These are phyloP conservation scores for Ogataea pignaliae DNA, from an alignment of 805 yeast genomes.

Conservation along the genomic window DNA sequence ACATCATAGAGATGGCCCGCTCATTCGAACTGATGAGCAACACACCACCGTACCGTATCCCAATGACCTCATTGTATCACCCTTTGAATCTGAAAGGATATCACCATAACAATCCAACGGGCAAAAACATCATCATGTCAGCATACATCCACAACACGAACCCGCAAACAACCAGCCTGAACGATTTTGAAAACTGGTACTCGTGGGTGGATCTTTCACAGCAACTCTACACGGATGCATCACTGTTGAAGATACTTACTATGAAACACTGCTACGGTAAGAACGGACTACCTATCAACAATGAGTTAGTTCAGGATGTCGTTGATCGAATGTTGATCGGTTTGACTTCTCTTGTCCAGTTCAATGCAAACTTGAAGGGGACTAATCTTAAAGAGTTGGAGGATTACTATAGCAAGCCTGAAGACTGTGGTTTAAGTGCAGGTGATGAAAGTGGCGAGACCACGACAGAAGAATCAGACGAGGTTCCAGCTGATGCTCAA, in stretches of 20 bases:
- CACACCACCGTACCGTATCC: conserved; percentile 28
- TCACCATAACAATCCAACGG: conserved; percentile 23
- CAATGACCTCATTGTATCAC: conserved; percentile 25
- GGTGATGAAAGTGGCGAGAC: conserved; percentile 3
- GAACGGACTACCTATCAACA: conserved; percentile 23
- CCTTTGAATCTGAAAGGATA: conserved; percentile 24
- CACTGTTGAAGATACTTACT: conserved; percentile 33
- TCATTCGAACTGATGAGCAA: conserved; percentile 25
- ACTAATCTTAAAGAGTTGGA: conserved; percentile 15
- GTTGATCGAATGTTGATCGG: conserved; percentile 29
- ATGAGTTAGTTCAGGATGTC: conserved; percentile 26
- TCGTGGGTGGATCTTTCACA: conserved; percentile 35
- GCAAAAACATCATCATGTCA: conserved; percentile 19
- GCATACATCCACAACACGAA: conserved; percentile 22
- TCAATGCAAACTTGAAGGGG: conserved; percentile 12
- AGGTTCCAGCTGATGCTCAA: too few species aligned
- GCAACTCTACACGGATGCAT: conserved; percentile 35
- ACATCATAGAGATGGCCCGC: conserved; percentile 25
- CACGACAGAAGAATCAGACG: neutral
- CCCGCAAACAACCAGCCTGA: conserved; percentile 15
- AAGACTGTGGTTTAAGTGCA: neutral
- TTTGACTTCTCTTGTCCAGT: conserved; percentile 21
- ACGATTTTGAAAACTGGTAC: conserved; percentile 28
- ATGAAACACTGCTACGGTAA: conserved; percentile 22
- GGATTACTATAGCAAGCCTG: conserved; percentile 12